These are phyloP conservation scores for Tolypocladium album DNA, from an alignment of 2,329 filamentous ascomycete genomes.

Conservation along the genomic window DNA sequence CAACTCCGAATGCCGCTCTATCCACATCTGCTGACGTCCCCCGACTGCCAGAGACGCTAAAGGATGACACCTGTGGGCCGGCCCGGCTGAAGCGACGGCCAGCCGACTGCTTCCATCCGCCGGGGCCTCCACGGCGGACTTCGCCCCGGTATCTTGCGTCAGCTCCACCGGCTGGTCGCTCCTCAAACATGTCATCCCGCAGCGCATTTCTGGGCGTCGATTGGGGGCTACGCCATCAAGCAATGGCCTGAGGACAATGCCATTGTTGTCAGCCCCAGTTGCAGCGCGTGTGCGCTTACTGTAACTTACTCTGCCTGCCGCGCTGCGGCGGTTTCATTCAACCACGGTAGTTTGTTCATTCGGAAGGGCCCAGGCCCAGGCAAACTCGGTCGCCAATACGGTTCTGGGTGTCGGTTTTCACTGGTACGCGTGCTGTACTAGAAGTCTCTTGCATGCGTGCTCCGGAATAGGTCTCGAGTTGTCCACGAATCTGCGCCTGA, in stretches of 20 bases:
- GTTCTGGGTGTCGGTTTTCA: background rate
- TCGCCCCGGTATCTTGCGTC: background rate
- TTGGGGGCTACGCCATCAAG: background rate
- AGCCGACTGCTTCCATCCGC: background rate
- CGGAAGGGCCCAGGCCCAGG: background rate
- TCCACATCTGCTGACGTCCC: background rate
- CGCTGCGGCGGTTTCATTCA: conserved; percentile 4
- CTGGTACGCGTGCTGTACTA: background rate
- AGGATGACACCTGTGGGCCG: background rate
- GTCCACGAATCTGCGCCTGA: no score
- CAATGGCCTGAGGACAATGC: background rate
- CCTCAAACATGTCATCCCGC: no score
- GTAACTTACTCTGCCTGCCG: conserved; percentile 1
- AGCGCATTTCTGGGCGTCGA: no score
- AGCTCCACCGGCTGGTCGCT: background rate
- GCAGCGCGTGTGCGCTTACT: background rate
- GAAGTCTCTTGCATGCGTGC: no score
- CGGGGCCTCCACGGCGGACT: background rate
- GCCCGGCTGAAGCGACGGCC: no score
- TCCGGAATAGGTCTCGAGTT: no score
- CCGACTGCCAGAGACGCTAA: background rate
- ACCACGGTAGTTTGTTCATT: conserved; percentile 4
- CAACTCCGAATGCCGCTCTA: background rate
- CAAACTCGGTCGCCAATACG: conserved; percentile 1
- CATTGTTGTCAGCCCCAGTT: background rate